Base-by-base conservation (phyloP, 306 rosid species). In the Trifolium fragiferum region DNA sequence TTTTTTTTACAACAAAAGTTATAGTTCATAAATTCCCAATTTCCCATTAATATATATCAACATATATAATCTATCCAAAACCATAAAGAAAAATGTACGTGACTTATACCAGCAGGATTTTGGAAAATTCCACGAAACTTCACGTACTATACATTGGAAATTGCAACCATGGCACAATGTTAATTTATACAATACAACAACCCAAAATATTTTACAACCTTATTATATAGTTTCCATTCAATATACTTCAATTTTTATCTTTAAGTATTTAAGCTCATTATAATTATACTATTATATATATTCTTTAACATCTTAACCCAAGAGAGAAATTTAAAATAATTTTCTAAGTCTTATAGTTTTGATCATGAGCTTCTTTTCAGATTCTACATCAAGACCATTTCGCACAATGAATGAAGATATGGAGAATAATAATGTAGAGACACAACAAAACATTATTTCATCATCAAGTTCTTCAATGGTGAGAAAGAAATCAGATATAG, bases 401-500 rank as follows among this genome's bases (percentile, higher is more conserved):
- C 16, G 55, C 0, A 25, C 38, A 13, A 49, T 80, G 76, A 67
- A 75, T 30, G 68, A 60, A 19, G 87, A 74, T 38, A 47, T 84
- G 63, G 84, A 84, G 80, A 63, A 69, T 60, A 66, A 66, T 21
- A 65, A 65, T 27, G 43, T 35, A 54, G 37, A 86, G 38, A 73
- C 86, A 1, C 87, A 7, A 14, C 6, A 60, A 8, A 30, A 60
- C 21, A 60, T 87, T 0, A 60, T 87, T 0, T 57, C 80, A 82
- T 87, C 92, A 8, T 37, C 40, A 37, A 37, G 40, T 37, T 72
- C 80, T 30, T 79, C 90, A 3, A 80, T 89, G 16, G 74, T 82
- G 32, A 81, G 89, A 38, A 89, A 81, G 83, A 87, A 89, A 18
- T 87, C 98, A 30, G 98, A 93, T 35, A 19, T 66, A 0, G 73